phyloP scores from a whole-genome alignment of 2,329 filamentous ascomycete species.

The Penicillium sp. region DNA sequence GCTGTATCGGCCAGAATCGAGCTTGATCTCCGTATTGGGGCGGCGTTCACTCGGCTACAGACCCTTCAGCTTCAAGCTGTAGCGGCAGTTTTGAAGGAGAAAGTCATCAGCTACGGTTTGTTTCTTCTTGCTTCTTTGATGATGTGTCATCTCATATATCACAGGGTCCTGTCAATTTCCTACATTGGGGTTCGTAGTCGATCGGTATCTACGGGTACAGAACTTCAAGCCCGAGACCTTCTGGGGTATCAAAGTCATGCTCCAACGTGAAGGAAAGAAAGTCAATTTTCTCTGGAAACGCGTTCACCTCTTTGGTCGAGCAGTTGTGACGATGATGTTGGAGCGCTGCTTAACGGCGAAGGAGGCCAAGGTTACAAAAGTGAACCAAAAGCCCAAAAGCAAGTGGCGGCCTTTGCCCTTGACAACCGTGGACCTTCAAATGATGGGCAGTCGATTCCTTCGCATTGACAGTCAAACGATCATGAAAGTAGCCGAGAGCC shows the following conservation, averaged over 20 bases:
- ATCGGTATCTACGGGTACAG: slow-evolving; percentile 88
- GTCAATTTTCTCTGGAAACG: slow-evolving; percentile 84
- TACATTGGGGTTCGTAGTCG: slow-evolving; percentile 93
- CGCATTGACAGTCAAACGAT: slow-evolving; percentile 88
- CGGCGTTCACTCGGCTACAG: slow-evolving; percentile 85
- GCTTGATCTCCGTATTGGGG: slow-evolving; percentile 87
- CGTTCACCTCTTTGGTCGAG: slow-evolving; percentile 81
- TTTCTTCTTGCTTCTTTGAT: background rate
- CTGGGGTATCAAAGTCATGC: slow-evolving; percentile 85
- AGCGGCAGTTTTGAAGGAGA: slow-evolving; percentile 63
- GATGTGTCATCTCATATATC: background rate
- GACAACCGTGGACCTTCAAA: slow-evolving; percentile 94
- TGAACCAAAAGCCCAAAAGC: slow-evolving; percentile 85
- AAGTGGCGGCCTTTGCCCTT: slow-evolving; percentile 93
- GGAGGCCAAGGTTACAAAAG: slow-evolving; percentile 75
- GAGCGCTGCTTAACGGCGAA: slow-evolving; percentile 79
- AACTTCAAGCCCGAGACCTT: slow-evolving; percentile 92
- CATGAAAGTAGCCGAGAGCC: slow-evolving; percentile 79
- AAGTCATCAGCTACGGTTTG: slow-evolving; percentile 78
- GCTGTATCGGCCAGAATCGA: slow-evolving; percentile 89
- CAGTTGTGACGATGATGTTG: slow-evolving; percentile 75
- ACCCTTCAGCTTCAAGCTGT: slow-evolving; percentile 74
- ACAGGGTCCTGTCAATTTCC: slow-evolving; percentile 91
- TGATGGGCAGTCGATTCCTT: slow-evolving; percentile 85
- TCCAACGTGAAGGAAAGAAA: slow-evolving; percentile 72